Evolutionary conservation across 2,329 filamentous ascomycete species (phyloP), one percentile per base, ranked within the genome.

Genomic region (Colletotrichum destructivum): DNA sequence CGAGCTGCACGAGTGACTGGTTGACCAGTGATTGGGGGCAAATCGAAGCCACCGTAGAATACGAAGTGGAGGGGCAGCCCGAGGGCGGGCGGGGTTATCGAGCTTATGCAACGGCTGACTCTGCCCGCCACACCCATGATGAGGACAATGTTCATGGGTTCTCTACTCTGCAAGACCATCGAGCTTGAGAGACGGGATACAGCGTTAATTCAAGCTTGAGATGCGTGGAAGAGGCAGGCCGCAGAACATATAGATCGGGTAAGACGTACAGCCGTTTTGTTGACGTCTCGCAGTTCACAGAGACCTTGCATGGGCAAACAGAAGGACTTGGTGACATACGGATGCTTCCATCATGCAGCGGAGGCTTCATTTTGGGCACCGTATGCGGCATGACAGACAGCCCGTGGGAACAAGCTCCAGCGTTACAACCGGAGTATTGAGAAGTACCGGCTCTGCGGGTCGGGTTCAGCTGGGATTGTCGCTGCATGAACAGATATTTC

Each of bases 1-100:
- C 26, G 52, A 59, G 46, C 54, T 69, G 65, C 69, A 69, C 21
- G 11, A 2, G 23, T 71, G n/a, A 71, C 46, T 69, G 65, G 59
- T 21, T 23, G 46, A 9, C 31, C 31, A 31, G 31, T 35, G 31
- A 35, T 35, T 35, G 31, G 31, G 52, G 40, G 44, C 5, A 46
- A 52, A 55, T 44, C 61, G 38, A 63, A 35, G 38, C 49, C 49
- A 46, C 46, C 46, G 57, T 38, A 66, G 40, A 67, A 55, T 51
- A 61, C 55, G 62, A 66, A 40, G 55, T 49, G 31, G 68, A 71
- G 42, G 51, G 55, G 62, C 38, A 18, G 26, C n/a, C 46, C 38
- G 46, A 26, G 54, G 66, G 68, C 57, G 54, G 66, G 68, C 57
- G 68, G 64, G 68, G 68, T 62, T 40, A 23, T 18, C 26, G 38